Evolutionary conservation across 208 protist species (phyloP).

Genomic region (Wallacemonas rigidus): DNA sequence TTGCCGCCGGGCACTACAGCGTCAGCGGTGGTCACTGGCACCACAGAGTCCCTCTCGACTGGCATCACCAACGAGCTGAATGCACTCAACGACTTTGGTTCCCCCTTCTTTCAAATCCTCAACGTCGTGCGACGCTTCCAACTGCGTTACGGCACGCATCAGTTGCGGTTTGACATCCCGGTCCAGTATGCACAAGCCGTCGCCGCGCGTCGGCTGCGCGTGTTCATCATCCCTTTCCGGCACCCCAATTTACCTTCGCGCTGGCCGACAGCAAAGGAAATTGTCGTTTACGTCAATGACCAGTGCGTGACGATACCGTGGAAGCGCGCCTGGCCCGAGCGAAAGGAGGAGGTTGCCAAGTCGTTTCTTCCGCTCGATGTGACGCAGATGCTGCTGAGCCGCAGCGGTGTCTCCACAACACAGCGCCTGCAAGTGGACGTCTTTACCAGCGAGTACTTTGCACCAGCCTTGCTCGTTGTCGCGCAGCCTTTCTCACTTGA

Average conservation of each 20-base stretch:
- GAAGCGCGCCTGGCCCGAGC: conserved; percentile 79
- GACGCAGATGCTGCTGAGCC: conserved; percentile 57
- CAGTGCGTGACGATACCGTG: conserved; percentile 65
- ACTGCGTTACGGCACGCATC: conserved; percentile 66
- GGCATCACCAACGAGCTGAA: conserved; percentile 34
- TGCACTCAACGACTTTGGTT: conserved; percentile 48
- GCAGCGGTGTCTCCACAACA: conserved; percentile 21
- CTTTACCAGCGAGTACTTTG: conserved; percentile 69
- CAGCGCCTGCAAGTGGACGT: conserved; percentile 70
- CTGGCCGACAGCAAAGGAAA: conserved; percentile 76
- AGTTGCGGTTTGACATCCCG: conserved; percentile 68
- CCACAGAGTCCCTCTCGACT: conserved; percentile 1
- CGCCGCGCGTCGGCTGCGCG: conserved; percentile 53
- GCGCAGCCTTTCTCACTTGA: conserved; percentile 49
- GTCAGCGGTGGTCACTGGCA: background rate
- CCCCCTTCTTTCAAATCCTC: conserved; percentile 71
- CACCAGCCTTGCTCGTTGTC: conserved; percentile 47
- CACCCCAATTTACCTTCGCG: conserved; percentile 55
- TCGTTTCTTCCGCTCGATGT: conserved; percentile 81
- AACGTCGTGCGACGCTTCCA: conserved; percentile 52
- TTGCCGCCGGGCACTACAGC: background rate
- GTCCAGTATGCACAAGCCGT: conserved; percentile 58
- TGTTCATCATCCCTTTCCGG: conserved; percentile 60
- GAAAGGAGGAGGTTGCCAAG: conserved; percentile 58
- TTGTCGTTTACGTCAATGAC: conserved; percentile 78